These are phyloP conservation scores for Diplotaxis tenuifolia DNA, from an alignment of 345 rosid species.

Conservation along the genomic window DNA sequence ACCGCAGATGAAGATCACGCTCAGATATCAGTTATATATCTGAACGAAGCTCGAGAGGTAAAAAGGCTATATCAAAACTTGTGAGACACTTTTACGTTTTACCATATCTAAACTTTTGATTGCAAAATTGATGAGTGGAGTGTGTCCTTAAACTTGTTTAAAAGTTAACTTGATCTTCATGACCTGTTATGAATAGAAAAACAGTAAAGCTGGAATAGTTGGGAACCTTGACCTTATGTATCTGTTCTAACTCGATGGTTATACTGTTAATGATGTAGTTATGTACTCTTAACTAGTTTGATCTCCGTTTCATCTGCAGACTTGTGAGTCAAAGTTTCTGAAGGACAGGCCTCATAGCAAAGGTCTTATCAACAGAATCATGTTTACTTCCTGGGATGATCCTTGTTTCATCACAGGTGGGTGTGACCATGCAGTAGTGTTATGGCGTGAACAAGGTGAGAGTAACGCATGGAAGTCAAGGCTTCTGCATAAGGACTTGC, in stretches of 20 bases:
- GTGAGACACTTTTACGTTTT: neutral
- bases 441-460: constrained; percentile 28
- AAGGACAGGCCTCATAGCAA: constrained; percentile 38
- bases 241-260: constrained; percentile 7
- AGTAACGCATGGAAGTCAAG: constrained; percentile 23
- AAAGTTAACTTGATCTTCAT: neutral
- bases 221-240: neutral
- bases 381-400: constrained; percentile 42
- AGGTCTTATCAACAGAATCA: constrained; percentile 39
- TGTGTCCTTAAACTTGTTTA: constrained; percentile 5
- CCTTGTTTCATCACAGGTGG: constrained; percentile 41
- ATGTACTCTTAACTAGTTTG: neutral
- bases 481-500: constrained; percentile 32
- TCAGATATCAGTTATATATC: constrained; percentile 32
- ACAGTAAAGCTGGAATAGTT: constrained; percentile 6
- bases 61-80: neutral
- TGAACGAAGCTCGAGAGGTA: constrained; percentile 34
- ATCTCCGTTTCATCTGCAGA: constrained; percentile 27
- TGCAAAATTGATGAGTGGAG: neutral
- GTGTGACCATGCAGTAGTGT: constrained; percentile 40
- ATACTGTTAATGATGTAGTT: neutral
- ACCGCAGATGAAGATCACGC: constrained; percentile 35
- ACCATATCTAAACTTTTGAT: neutral
- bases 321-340: constrained; percentile 32
- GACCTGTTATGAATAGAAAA: neutral